phyloP scores from a whole-genome alignment of 495 filamentous ascomycete genomes.

The Aspergillus saccharolyticus region DNA sequence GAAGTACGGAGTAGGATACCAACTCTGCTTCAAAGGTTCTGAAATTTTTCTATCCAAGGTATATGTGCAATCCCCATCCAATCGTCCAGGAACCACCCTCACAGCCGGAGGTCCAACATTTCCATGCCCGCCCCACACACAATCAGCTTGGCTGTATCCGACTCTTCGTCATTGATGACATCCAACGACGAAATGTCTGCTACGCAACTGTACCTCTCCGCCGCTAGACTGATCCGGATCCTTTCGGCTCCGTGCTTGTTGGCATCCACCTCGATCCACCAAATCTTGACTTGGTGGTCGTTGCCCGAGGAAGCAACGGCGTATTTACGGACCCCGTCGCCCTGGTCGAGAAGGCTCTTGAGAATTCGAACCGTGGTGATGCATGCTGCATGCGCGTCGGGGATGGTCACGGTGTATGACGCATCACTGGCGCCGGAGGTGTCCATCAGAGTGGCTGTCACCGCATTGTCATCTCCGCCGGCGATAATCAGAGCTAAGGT shows the following conservation, averaged over 20 bases:
- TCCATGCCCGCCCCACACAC: conserved; percentile 57
- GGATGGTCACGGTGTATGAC: conserved; percentile 52
- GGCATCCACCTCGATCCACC: conserved; percentile 49
- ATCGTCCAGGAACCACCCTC: conserved; percentile 1
- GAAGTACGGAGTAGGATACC: too few relatives aligned
- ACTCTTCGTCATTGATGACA: conserved; percentile 19
- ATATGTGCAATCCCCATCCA: conserved; percentile 10
- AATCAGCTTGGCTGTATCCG: conserved; percentile 28
- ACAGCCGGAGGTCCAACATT: conserved; percentile 24
- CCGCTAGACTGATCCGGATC: conserved; percentile 38
- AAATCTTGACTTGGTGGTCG: conserved; percentile 77
- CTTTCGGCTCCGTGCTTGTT: conserved; percentile 24
- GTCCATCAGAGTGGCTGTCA: conserved; percentile 52
- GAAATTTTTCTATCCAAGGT: conserved; percentile 5
- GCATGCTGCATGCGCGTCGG: conserved; percentile 74
- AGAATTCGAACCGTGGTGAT: conserved; percentile 62
- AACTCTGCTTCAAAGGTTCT: conserved; percentile 4
- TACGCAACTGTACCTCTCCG: conserved; percentile 55
- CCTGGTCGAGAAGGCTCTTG: conserved; percentile 3
- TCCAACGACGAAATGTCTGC: conserved; percentile 57
- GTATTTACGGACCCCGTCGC: conserved; percentile 11
- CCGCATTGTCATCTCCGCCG: conserved; percentile 79
- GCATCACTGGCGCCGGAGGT: conserved; percentile 11
- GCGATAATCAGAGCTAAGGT: conserved; percentile 53
- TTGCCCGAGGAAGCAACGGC: conserved; percentile 62